Evolutionary conservation across 164 flowering plant genomes (phyloP).

Genomic region (Malania oleifera): DNA sequence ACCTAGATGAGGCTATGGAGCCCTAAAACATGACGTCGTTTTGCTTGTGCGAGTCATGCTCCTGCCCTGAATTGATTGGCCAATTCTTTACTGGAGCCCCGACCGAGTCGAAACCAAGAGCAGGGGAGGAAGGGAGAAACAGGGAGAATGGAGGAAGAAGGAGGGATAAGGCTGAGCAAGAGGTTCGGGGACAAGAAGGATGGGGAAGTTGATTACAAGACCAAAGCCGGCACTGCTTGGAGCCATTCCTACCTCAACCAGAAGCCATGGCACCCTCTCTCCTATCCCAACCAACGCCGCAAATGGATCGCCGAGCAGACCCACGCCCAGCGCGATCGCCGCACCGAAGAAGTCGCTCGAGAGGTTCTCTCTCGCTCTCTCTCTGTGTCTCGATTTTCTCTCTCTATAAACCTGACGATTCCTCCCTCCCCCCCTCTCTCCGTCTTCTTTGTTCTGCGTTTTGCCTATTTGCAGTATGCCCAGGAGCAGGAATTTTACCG

Average conservation of each 20-base stretch:
- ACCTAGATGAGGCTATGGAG: no score
- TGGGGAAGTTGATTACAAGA: slow-evolving; percentile 83
- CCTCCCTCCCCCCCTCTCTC: not conserved
- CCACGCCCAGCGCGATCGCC: slow-evolving; percentile 59
- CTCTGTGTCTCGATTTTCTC: not conserved
- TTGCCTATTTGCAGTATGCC: slow-evolving; percentile 49
- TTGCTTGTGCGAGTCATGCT: no score
- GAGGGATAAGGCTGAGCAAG: slow-evolving; percentile 54
- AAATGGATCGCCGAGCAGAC: slow-evolving; percentile 97
- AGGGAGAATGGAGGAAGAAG: slow-evolving; percentile 31
- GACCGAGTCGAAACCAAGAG: no score
- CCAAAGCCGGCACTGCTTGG: slow-evolving; percentile 92
- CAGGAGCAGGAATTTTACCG: slow-evolving; percentile 94
- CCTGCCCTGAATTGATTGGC: no score
- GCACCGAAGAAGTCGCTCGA: slow-evolving; percentile 77
- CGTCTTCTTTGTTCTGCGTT: not conserved
- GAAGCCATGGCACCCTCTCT: slow-evolving; percentile 99
- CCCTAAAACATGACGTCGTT: no score
- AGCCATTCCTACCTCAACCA: slow-evolving; percentile 87
- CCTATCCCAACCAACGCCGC: slow-evolving; percentile 97
- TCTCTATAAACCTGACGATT: not conserved
- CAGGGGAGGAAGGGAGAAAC: slow-evolving; percentile 9
- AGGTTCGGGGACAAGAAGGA: slow-evolving; percentile 37
- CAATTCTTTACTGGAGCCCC: no score
- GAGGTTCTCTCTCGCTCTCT: slow-evolving; percentile 36